Evolutionary conservation across 2,329 filamentous ascomycete species (phyloP), one percentile per base, ranked within the genome.

Genomic region (Colletotrichum tanaceti): DNA sequence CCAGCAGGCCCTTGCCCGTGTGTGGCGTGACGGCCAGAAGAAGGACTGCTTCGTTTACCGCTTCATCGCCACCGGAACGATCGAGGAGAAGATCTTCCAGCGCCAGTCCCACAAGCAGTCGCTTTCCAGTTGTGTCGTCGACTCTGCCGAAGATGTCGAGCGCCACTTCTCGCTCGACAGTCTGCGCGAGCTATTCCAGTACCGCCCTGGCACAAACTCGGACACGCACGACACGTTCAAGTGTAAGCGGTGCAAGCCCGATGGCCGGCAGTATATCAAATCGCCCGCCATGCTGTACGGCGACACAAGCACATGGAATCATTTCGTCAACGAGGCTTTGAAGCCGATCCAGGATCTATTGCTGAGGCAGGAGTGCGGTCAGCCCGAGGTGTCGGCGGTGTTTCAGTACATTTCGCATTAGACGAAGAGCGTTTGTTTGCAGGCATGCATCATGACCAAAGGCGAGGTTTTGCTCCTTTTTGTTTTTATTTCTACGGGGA

Each of bases 41-140:
- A 99, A 99, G 77, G 96, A 99, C 76, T 99, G 96, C 76, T 99
- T 99, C 75, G 96, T 99, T 18, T 99, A 99, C 79, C 92, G 96
- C n/a, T 99, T 99, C 82, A 99, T 99, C 74, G 93, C 94, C 0
- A 98, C 97, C 0, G 96, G 96, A 4, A 98, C 94, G 0, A 99
- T 99, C 70, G 96, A 99, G 77, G 96, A 99, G 80, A 99, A 99
- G 82, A 98, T 99, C 73, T 99, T 99, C 82, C 96, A 99, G 79
- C 91, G 97, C 11, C 96, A 99, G 77, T 97, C 93, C 0, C 97
- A 99, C 84, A 99, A 99, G 81, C 96, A 99, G 80, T 97, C 93
- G 9, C 84, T 99, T 1, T 98, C 95, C 0, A 97, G 93, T 0
- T 98, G 94, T 74, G 96, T 99, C 5, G 96, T 99, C 9, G 96